Evolutionary conservation across 1,284 basidiomycete genomes (phyloP).

Genomic region (Meripilus lineatus): DNA sequence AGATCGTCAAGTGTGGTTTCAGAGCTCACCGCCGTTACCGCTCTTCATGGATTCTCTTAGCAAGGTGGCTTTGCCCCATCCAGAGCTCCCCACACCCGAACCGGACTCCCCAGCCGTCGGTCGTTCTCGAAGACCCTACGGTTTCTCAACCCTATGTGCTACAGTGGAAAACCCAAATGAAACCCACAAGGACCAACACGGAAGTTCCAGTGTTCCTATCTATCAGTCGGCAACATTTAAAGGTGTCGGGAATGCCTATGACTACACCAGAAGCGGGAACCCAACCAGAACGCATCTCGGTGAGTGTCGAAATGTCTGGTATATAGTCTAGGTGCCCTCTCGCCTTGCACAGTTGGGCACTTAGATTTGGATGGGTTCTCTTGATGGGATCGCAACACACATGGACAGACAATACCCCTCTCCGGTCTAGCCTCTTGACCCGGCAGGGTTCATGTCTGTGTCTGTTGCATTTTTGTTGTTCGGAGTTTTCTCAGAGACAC

Average conservation of each 20-base stretch:
- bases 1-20: too few relatives aligned
- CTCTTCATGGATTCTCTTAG: slow-evolving; percentile 10
- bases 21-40: too few relatives aligned
- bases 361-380: too few relatives aligned
- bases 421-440: too few relatives aligned
- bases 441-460: too few relatives aligned
- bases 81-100: slow-evolving; percentile 65
- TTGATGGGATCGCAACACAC: too few relatives aligned
- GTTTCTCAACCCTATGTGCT: slow-evolving; percentile 84
- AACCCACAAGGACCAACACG: slow-evolving; percentile 92
- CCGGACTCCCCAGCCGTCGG: slow-evolving; percentile 60
- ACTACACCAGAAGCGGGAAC: slow-evolving; percentile 95
- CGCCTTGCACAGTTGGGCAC: too few relatives aligned
- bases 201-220: slow-evolving; percentile 91
- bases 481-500: not conserved
- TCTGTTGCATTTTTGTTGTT: too few relatives aligned
- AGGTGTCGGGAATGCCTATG: slow-evolving; percentile 86
- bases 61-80: too few relatives aligned
- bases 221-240: slow-evolving; percentile 99
- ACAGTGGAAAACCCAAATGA: slow-evolving; percentile 77
- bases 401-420: too few relatives aligned
- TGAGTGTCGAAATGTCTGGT: slow-evolving; percentile 44
- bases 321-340: too few relatives aligned
- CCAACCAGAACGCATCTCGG: slow-evolving; percentile 94
- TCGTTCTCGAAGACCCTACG: slow-evolving; percentile 63